A percentile compares a stretch with the other conserved stretches of the same genome.
Evolutionary conservation across 2,329 filamentous ascomycete species (phyloP).

Genomic region (Chrysoporthe cubensis): DNA sequence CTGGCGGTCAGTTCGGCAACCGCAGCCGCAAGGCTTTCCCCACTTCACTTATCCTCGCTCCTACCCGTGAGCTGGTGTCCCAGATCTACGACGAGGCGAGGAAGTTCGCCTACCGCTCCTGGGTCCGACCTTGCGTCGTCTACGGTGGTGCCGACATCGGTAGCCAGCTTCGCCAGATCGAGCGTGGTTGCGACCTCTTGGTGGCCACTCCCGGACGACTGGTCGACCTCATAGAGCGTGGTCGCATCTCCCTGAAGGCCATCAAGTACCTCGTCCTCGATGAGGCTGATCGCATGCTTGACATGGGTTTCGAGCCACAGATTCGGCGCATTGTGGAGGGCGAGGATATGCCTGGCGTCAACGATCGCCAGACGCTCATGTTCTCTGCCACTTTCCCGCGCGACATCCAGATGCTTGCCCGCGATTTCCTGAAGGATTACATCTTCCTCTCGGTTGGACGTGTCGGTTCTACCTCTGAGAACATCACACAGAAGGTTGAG

Average conservation of each 20-base stretch:
- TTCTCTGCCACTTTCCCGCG: slow-evolving; percentile 99
- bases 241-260: slow-evolving; percentile 94
- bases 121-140: slow-evolving; percentile 97
- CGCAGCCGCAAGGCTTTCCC: slow-evolving; percentile 98
- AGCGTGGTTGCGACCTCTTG: slow-evolving; percentile 93
- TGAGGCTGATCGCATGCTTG: slow-evolving; percentile 99
- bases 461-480: slow-evolving; percentile 99
- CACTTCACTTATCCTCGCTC: slow-evolving; percentile 92
- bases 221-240: slow-evolving; percentile 97
- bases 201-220: slow-evolving; percentile 97
- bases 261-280: slow-evolving; percentile 99
- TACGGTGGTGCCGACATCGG: slow-evolving; percentile 99
- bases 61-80: slow-evolving; percentile 96
- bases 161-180: slow-evolving; percentile 96
- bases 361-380: slow-evolving; percentile 95
- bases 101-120: slow-evolving; percentile 98
- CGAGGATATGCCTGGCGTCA: slow-evolving; percentile 91
- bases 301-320: slow-evolving; percentile 99
- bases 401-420: slow-evolving; percentile 98
- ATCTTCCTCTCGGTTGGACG: slow-evolving; percentile 98
- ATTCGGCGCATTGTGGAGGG: slow-evolving; percentile 98
- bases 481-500: slow-evolving; percentile 98
- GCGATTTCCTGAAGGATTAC: slow-evolving; percentile 99
- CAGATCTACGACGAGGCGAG: slow-evolving; percentile 98
- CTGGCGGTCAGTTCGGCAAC: slow-evolving; percentile 61